phyloP scores from a whole-genome alignment of 345 rosid genomes.

The Clausena lansium region DNA sequence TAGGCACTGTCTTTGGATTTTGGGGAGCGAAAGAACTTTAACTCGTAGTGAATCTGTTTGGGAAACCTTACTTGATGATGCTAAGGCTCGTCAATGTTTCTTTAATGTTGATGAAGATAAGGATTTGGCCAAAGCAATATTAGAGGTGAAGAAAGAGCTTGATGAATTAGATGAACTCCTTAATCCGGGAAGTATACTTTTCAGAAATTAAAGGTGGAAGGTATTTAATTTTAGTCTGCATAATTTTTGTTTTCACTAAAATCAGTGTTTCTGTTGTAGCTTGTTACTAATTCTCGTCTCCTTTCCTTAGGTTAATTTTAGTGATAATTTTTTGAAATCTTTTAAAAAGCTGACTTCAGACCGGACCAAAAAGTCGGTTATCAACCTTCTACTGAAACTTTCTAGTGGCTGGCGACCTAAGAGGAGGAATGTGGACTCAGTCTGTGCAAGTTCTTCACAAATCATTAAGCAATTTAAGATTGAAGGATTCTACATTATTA shows the following conservation, averaged over 20 bases:
- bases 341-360: conserved; percentile 39
- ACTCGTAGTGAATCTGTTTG: conserved; percentile 33
- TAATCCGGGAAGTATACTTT: conserved; percentile 23
- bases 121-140: conserved; percentile 32
- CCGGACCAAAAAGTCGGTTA: conserved; percentile 20
- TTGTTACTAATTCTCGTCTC: background rate
- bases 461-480: conserved; percentile 44
- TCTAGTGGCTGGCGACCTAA: conserved; percentile 56
- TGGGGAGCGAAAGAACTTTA: conserved; percentile 45
- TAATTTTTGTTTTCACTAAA: background rate
- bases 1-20: conserved; percentile 56
- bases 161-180: conserved; percentile 43
- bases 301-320: conserved; percentile 43
- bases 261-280: background rate
- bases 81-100: conserved; percentile 42
- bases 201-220: conserved; percentile 46
- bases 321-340: conserved; percentile 45
- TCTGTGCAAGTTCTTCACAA: conserved; percentile 33
- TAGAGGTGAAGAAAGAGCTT: conserved; percentile 37
- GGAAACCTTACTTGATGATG: conserved; percentile 36
- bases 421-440: conserved; percentile 27
- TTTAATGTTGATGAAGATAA: conserved; percentile 41
- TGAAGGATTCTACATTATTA: conserved; percentile 33
- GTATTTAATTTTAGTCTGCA: conserved; percentile 13
- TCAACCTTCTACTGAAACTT: conserved; percentile 33